Evolutionary conservation across 192 early-diverging fungal species (phyloP).

Genomic region (Coemansia asiatica): DNA sequence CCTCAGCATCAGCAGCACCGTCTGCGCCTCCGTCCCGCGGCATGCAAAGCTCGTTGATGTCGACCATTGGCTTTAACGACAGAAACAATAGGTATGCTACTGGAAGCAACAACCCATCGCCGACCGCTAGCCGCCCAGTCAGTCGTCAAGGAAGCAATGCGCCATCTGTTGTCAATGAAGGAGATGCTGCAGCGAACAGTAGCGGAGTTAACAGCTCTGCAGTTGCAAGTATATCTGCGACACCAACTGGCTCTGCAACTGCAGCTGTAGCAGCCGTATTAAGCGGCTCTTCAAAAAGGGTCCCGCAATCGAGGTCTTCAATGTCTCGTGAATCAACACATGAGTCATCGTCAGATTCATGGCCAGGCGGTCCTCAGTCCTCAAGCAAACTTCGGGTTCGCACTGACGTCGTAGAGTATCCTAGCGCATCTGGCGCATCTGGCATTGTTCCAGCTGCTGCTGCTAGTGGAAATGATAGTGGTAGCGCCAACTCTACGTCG

Average conservation of each 20-base stretch:
- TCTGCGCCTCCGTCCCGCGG: neutral
- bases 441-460: neutral
- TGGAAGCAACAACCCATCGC: slow-evolving; percentile 29
- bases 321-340: slow-evolving; percentile 10
- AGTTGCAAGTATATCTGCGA: neutral
- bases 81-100: slow-evolving; percentile 12
- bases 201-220: neutral
- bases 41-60: slow-evolving; percentile 20
- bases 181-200: neutral
- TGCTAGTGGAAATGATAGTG: neutral
- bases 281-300: neutral
- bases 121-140: slow-evolving; percentile 35
- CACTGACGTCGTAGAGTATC: slow-evolving; percentile 10
- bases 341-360: slow-evolving; percentile 8
- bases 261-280: neutral
- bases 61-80: slow-evolving; percentile 26
- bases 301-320: neutral
- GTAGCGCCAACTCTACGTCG: neutral
- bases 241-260: slow-evolving; percentile 3
- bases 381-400: slow-evolving; percentile 31
- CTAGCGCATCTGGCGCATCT: neutral
- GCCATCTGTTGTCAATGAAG: slow-evolving; percentile 32
- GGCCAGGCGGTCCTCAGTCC: slow-evolving; percentile 21
- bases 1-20: neutral
- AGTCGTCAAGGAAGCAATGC: slow-evolving; percentile 49